Evolutionary conservation across 495 filamentous ascomycete species (phyloP), one percentile per base, ranked within the genome.

Genomic region (Xanthoparmelia taractica): DNA sequence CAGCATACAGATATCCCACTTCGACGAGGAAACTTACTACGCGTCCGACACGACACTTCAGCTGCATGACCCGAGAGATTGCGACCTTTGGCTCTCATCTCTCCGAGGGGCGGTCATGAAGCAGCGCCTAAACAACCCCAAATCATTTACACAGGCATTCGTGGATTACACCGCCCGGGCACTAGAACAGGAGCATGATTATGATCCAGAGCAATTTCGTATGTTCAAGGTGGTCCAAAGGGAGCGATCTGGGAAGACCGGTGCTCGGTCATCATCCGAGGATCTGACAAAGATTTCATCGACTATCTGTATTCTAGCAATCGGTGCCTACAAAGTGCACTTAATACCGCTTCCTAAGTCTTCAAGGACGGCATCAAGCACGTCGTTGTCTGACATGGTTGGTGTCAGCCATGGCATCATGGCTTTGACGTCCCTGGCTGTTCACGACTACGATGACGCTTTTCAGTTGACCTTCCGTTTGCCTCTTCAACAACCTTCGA

Each of bases 221-320:
- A 86, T 97, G 66, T 97, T 90, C 73, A 86, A 89, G 18, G 88
- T 96, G 18, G 84, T 95, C 34, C 87, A 91, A 65, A 87, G 92
- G 59, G 80, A 54, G 20, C 50, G 50, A 33, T 54, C 79, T n/a
- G 75, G 79, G 27, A 86, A 84, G 68, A 74, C 75, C 48, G 75
- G 78, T 55, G 82, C 81, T 63, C 74, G 82, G 43, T 85, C 87
- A 34, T 88, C 89, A 59, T 83, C 85, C 31, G 94, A 97, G 64
- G 84, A 91, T 66, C 77, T 94, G 23, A 84, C 89, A 25, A 92
- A 91, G 63, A 71, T 89, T 59, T 83, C 82, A 7, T 84, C 87
- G 5, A 85, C 81, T 12, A 82, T 88, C 38, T 96, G 87, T 70
- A 96, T 96, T 72, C 82, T 98, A 57, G 90, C 85, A 0, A 84